A percentile compares a stretch with the other conserved stretches of the same genome.
Conservation (phyloP, 495 filamentous ascomycete genomes). For the Stereocaulon alpinum region DNA sequence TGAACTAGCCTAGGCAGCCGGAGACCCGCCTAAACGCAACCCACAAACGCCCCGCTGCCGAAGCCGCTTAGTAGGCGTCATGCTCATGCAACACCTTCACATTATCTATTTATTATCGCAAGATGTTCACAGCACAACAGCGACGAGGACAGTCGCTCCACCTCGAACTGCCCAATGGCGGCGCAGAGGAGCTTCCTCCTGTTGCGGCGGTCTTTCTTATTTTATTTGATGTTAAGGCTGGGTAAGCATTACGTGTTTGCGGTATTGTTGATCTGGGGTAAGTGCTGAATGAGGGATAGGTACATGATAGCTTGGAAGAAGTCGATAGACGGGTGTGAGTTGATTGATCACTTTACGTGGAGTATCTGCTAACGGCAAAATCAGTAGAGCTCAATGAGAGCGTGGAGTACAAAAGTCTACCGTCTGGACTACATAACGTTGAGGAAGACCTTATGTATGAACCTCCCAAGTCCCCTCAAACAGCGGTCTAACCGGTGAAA, state of each 20-base stretch:
- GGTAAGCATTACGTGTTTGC: constrained; percentile 38
- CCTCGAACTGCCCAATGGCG: constrained; percentile 18
- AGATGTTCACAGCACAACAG: constrained; percentile 15
- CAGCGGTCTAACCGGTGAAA: not conserved
- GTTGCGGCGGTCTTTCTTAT: constrained; percentile 79
- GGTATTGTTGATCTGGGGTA: not conserved
- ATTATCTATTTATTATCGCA: not conserved
- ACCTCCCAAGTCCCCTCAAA: not conserved
- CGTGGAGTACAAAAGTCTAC: constrained; percentile 91
- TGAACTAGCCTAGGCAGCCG: not conserved
- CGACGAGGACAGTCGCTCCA: constrained; percentile 22
- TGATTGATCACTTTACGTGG: constrained; percentile 11
- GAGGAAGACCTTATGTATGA: constrained; percentile 71
- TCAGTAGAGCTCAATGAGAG: constrained; percentile 73
- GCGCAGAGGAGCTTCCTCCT: constrained; percentile 46
- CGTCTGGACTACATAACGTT: constrained; percentile 85
- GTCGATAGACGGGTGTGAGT: constrained; percentile 48
- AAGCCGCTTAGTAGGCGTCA: not conserved
- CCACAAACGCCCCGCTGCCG: not conserved
- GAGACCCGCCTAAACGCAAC: not conserved
- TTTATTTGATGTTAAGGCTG: constrained; percentile 75
- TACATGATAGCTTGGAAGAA: constrained; percentile 83
- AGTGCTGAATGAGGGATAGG: constrained; percentile 30
- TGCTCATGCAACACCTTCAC: not conserved
- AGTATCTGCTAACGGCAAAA: constrained; percentile 16